Evolutionary conservation across 176 grass and related monocot genomes (phyloP).

Genomic region (Pontederia paniculata): DNA sequence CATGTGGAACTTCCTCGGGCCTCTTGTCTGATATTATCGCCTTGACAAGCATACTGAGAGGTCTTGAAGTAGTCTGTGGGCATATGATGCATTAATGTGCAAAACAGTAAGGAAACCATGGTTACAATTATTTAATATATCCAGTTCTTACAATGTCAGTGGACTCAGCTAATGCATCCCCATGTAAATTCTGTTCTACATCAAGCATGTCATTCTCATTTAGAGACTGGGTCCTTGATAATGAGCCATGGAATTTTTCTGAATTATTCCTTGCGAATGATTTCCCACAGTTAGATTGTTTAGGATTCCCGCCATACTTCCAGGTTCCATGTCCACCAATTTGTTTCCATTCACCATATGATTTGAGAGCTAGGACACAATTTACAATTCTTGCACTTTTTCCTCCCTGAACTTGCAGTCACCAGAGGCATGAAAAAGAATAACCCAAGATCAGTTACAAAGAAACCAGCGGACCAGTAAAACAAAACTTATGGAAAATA

Average conservation of each 20-base stretch:
- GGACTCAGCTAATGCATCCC: conserved; percentile 39
- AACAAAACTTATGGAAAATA: not conserved
- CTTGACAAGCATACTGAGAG: conserved; percentile 75
- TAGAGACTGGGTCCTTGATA: conserved; percentile 64
- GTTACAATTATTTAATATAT: not conserved
- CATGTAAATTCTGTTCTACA: conserved; percentile 39
- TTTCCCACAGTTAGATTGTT: conserved; percentile 48
- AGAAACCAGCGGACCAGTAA: conserved; percentile 10
- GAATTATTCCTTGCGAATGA: conserved; percentile 70
- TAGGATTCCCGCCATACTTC: conserved; percentile 83
- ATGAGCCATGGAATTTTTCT: conserved; percentile 34
- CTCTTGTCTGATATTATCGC: conserved; percentile 77
- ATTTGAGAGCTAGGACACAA: conserved; percentile 82
- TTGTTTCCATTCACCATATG: conserved; percentile 93
- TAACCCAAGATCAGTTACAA: conserved; percentile 2
- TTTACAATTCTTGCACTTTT: conserved; percentile 92
- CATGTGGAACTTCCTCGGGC: conserved; percentile 95
- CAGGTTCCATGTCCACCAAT: conserved; percentile 70
- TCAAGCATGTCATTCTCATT: conserved; percentile 42
- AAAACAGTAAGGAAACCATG: conserved; percentile 15
- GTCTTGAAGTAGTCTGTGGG: conserved; percentile 54
- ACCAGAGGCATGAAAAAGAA: conserved; percentile 19
- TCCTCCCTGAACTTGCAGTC: conserved; percentile 69
- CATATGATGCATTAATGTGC: conserved; percentile 16
- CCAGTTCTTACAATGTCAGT: conserved; percentile 53